Conservation (phyloP, 2,329 filamentous ascomycete genomes). For the Colletotrichum abscissum region DNA sequence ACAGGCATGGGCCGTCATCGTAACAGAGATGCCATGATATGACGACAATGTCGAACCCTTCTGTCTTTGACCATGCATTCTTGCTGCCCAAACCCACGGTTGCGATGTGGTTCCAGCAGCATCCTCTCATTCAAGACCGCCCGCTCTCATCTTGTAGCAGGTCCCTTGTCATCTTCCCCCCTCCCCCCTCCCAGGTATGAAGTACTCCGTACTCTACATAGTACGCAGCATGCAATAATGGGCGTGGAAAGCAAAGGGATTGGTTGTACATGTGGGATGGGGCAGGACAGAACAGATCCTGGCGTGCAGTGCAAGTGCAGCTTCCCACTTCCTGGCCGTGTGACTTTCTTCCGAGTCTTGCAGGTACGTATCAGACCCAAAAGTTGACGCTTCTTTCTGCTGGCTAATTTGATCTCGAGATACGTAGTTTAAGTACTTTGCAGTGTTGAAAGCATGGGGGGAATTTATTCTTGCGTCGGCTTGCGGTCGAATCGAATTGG, state of each 20-base stretch:
- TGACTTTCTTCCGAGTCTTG: background rate
- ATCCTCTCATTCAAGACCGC: slow-evolving; percentile 30
- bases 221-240: background rate
- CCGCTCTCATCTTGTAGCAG: slow-evolving; percentile 25
- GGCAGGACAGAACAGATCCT: background rate
- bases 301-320: background rate
- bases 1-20: slow-evolving; percentile 14
- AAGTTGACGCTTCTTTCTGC: background rate
- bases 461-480: background rate
- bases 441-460: background rate
- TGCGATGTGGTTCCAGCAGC: slow-evolving; percentile 29
- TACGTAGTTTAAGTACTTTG: background rate
- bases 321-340: background rate
- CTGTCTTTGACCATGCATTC: slow-evolving; percentile 12
- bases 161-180: slow-evolving; percentile 28
- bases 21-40: slow-evolving; percentile 29
- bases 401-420: background rate
- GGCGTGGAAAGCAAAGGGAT: slow-evolving; percentile 6
- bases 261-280: background rate
- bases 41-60: slow-evolving; percentile 32
- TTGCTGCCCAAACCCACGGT: slow-evolving; percentile 30
- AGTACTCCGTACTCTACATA: too few relatives aligned
- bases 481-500: slow-evolving; percentile 10
- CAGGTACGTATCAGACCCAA: slow-evolving; percentile 8
- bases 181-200: background rate